A percentile compares a stretch with the other conserved stretches of the same genome.
Evolutionary conservation across 75 land plant species (phyloP).

Genomic region (Selaginella tamariscina): DNA sequence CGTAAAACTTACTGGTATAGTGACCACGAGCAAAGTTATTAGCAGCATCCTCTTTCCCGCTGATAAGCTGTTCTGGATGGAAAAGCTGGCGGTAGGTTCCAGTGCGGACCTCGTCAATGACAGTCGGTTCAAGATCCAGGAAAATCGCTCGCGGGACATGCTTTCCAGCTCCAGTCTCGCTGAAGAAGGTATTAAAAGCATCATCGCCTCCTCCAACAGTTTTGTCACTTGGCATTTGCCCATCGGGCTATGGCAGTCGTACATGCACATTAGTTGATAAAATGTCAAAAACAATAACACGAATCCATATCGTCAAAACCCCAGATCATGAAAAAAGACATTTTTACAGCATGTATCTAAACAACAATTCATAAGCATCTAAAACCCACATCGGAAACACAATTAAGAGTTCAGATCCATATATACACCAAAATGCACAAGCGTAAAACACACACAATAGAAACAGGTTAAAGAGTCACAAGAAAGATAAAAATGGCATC

Average conservation of each 20-base stretch:
- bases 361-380: no score
- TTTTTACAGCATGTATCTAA: no score
- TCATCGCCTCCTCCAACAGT: constrained; percentile 25
- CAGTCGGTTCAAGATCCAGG: constrained; percentile 35
- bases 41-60: constrained; percentile 46
- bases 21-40: constrained; percentile 42
- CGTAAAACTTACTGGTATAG: constrained; percentile 30
- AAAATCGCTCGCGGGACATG: constrained; percentile 44
- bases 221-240: background rate
- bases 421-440: no score
- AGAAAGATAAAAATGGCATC: no score
- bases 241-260: background rate
- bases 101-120: constrained; percentile 33
- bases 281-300: no score
- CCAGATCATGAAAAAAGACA: no score
- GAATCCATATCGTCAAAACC: no score
- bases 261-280: no score
- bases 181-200: constrained; percentile 34
- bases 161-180: constrained; percentile 36
- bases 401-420: no score
- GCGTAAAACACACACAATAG: no score
- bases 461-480: no score
- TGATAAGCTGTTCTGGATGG: constrained; percentile 49
- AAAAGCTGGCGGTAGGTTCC: constrained; percentile 51
- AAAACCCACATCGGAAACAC: no score